Conservation (phyloP, 352 stramenopile genomes). For the Pythium phragmiticola region DNA sequence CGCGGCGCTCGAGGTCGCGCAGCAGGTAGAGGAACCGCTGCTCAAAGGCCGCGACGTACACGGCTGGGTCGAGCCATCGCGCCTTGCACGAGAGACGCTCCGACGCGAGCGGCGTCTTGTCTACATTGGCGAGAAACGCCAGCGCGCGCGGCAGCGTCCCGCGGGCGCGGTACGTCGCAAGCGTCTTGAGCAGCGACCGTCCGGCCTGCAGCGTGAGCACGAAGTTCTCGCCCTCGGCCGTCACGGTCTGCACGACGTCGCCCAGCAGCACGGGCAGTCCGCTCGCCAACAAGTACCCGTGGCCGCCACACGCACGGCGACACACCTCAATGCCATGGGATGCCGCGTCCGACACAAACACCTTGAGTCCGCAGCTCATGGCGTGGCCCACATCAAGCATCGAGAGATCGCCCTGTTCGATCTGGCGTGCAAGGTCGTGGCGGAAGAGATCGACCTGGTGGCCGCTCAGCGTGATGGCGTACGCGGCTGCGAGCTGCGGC, state of each 20-base stretch:
- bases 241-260: conserved; percentile 94
- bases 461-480: conserved; percentile 84
- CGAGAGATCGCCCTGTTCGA: conserved; percentile 39
- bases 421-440: conserved; percentile 39
- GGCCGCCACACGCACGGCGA: conserved; percentile 87
- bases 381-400: conserved; percentile 52
- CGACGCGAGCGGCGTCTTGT: conserved; percentile 26
- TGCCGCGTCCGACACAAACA: conserved; percentile 51
- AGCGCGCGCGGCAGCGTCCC: conserved; percentile 34
- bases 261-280: conserved; percentile 73
- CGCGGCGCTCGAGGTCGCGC: conserved; percentile 36
- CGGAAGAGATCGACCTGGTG: conserved; percentile 56
- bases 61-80: conserved; percentile 19
- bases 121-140: conserved; percentile 50
- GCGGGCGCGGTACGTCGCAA: conserved; percentile 36
- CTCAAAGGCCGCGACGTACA: conserved; percentile 45
- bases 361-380: conserved; percentile 65
- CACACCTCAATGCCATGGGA: conserved; percentile 50
- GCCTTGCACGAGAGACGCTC: conserved; percentile 20
- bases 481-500: conserved; percentile 88
- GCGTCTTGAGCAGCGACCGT: conserved; percentile 41
- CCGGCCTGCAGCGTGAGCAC: conserved; percentile 85
- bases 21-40: conserved; percentile 60
- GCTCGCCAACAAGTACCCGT: conserved; percentile 91
- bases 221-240: conserved; percentile 96